Base-by-base conservation (phyloP, 108 stramenopile genomes). In the Bacterosira constricta region DNA sequence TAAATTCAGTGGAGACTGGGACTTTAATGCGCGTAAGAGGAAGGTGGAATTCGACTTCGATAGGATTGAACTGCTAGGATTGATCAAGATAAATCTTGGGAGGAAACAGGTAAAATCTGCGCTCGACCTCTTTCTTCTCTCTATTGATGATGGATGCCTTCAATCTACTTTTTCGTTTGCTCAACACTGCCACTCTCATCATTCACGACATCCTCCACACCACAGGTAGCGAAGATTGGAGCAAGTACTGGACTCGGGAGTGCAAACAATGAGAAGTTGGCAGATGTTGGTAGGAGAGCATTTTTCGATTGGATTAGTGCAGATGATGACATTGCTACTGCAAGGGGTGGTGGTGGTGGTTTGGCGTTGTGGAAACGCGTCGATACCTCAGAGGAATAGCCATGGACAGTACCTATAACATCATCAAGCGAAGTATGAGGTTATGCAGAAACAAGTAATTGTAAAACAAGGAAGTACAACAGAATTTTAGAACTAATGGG, bases 301-400 rank as follows among this genome's bases (percentile, higher is more conserved):
- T 95, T 95, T 38, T 97, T 97, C 79, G 95, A 95, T 69, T 97
- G 94, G 90, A 97, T 97, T 63, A 77, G 80, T 46, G 91, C 93
- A 18, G 93, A 94, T 68, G 90, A 91, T 6, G 70, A 77, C 9
- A 95, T 94, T 80, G 96, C 94, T 0, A 97, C 94, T 30, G 96
- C 96, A 13, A 84, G 96, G 38, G 96, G 96, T 49, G 96, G 94
- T 18, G 96, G 96, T 32, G 96, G 96, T 8, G 96, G 96, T 1
- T 68, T 97, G 29, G 96, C 96, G 7, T 73, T 97, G 34, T 97
- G 96, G 96, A 92, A 91, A 65, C 80, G 90, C 17, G 77, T 89
- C 6, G 78, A 58, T n/a, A n/a, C n/a, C n/a, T n/a, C n/a, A n/a
- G n/a, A n/a, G n/a, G n/a, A n/a, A n/a, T n/a, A n/a, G n/a, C n/a